A percentile compares a stretch with the other conserved stretches of the same genome.
Conservation (phyloP, 371 early-diverging fungal species). For the Basidiobolus meristosporus region DNA sequence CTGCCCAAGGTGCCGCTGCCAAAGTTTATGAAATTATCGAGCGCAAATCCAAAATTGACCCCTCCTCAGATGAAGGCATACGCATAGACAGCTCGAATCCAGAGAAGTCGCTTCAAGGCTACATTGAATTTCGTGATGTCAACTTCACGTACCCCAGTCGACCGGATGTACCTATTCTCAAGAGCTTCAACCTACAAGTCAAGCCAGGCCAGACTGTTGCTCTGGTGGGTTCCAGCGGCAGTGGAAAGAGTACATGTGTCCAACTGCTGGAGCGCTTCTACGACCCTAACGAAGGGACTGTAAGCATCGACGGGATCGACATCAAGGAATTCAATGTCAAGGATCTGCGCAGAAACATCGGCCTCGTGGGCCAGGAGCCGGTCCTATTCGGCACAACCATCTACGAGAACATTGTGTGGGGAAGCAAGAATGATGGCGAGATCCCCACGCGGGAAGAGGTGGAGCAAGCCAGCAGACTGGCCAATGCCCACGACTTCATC, state of each 20-base stretch:
- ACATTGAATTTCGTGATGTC: conserved; percentile 51
- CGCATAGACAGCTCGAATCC: too few relatives aligned
- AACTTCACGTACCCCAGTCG: conserved; percentile 57
- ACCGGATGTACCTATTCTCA: conserved; percentile 41
- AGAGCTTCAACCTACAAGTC: conserved; percentile 31
- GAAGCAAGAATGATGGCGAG: conserved; percentile 33
- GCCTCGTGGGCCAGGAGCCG: conserved; percentile 78
- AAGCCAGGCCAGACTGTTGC: conserved; percentile 58
- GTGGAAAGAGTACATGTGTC: conserved; percentile 79
- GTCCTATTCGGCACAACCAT: conserved; percentile 70
- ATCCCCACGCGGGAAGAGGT: conserved; percentile 16
- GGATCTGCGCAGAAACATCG: conserved; percentile 56
- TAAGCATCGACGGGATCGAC: conserved; percentile 49
- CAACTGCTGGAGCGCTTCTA: conserved; percentile 85
- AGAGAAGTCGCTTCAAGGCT: conserved; percentile 22
- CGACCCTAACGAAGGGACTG: conserved; percentile 33
- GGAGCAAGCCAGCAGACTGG: conserved; percentile 27
- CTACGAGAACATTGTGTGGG: conserved; percentile 51
- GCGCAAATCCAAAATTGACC: conserved; percentile 45
- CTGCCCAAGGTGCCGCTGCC: conserved; percentile 37
- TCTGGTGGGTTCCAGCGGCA: conserved; percentile 65
- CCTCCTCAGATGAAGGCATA: conserved; percentile 26
- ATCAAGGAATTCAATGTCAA: conserved; percentile 42
- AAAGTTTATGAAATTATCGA: conserved; percentile 56
- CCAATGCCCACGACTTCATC: conserved; percentile 62